Base-by-base conservation (phyloP, 371 early-diverging fungal genomes). In the Mucor mucedo region DNA sequence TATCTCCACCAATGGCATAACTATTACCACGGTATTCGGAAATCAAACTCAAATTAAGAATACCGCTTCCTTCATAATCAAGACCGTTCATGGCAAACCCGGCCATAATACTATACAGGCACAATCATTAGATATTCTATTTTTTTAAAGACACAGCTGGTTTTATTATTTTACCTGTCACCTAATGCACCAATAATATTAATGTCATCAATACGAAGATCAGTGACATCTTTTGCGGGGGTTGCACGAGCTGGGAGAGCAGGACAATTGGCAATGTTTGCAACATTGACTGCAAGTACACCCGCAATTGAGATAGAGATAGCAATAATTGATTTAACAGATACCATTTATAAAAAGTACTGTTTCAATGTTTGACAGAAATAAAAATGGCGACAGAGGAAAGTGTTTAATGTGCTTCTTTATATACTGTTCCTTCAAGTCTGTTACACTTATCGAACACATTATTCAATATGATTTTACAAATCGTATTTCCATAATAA, bases 1-100 rank as follows among this genome's bases (percentile, higher is more conserved):
- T 35, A 49, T 77, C 68, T 28, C 72, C 75, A 29, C 77, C 77
- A 21, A 74, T 68, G 4, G 59, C 67, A 53, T 66, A 77, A 41
- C 72, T 74, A 5, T 72, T 57, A 9, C 77, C 77, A 33, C 77
- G 75, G 48, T 70, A 69, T 35, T 72, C 72, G 2, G 52, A 52
- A 3, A 72, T n/a, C 3, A 47, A 32, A 30, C 66, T 63, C 10
- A 66, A 14, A 29, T 69, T 62, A 4, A 62, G 21, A 6, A 69
- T 49, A 11, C 63, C 65, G 8, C 56, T 30, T 3, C 56, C 63
- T 32, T 54, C 60, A 40, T 65, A 58, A 48, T 69, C 62, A 30
- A 65, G 32, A 40, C 66, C 69, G 55, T 62, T 62, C 63, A 70
- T 62, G 30, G 55, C 69, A 59, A 72, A 72, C 0, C 69, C 73